Conservation (phyloP, 2,329 filamentous ascomycete species). For the Lasiodiplodia gonubiensis region DNA sequence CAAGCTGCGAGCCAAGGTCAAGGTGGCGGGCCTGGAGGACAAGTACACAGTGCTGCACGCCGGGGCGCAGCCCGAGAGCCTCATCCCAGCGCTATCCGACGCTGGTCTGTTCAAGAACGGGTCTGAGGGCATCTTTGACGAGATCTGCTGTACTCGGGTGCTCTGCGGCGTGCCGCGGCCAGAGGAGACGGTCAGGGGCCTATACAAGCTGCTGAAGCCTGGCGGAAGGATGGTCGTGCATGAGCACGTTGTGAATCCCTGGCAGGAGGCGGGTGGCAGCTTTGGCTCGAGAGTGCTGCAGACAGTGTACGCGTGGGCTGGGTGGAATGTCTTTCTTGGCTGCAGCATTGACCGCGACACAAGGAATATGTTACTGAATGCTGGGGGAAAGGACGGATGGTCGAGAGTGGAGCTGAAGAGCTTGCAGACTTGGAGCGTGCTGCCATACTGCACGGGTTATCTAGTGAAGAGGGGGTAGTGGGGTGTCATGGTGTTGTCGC, state of each 20-base stretch:
- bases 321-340: conserved; percentile 60
- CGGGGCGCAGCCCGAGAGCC: conserved; percentile 53
- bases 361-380: conserved; percentile 49
- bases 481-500: not conserved
- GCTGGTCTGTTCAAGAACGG: conserved; percentile 46
- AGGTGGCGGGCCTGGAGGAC: conserved; percentile 48
- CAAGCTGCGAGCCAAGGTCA: conserved; percentile 49
- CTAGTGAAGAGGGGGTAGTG: conserved; percentile 40
- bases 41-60: conserved; percentile 59
- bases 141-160: conserved; percentile 60
- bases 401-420: conserved; percentile 54
- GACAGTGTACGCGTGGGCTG: conserved; percentile 50
- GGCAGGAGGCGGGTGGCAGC: conserved; percentile 49
- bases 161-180: conserved; percentile 60
- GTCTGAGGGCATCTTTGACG: conserved; percentile 57
- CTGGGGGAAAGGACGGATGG: conserved; percentile 53
- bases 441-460: conserved; percentile 47
- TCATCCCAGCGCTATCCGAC: conserved; percentile 53
- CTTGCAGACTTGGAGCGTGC: conserved; percentile 36
- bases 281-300: conserved; percentile 54
- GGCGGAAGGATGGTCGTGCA: conserved; percentile 61
- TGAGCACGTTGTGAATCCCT: conserved; percentile 62
- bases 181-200: conserved; percentile 50
- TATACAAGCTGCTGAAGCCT: conserved; percentile 60
- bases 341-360: conserved; percentile 60